phyloP scores from a whole-genome alignment of 202 grass and related monocot genomes.

The Panicum virgatum region DNA sequence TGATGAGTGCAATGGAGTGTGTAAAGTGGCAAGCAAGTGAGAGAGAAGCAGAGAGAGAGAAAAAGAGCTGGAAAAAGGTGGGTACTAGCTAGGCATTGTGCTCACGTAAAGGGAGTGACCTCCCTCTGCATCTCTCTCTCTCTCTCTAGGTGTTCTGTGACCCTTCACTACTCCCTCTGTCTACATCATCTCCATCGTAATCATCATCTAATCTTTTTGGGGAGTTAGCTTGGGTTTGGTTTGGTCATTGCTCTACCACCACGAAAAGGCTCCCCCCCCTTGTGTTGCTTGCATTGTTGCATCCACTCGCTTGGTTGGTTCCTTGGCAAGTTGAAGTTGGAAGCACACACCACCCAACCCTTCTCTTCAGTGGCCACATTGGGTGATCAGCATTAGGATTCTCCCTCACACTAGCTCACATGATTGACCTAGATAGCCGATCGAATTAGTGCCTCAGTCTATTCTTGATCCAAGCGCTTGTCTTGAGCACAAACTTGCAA shows the following conservation, averaged over 20 bases:
- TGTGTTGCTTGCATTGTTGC: conserved; percentile 12
- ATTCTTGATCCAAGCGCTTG: background rate
- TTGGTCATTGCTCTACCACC: conserved; percentile 48
- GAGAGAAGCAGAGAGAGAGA: background rate
- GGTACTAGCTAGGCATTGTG: conserved; percentile 47
- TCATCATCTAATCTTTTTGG: conserved; percentile 24
- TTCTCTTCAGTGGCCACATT: conserved; percentile 16
- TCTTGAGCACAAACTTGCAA: background rate
- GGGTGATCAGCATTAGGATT: conserved; percentile 9
- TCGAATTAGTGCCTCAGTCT: background rate
- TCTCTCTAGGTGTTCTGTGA: conserved; percentile 14
- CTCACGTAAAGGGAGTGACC: conserved; percentile 62
- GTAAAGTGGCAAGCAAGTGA: conserved; percentile 42
- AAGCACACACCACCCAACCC: conserved; percentile 31
- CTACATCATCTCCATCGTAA: conserved; percentile 32
- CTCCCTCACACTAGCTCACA: background rate
- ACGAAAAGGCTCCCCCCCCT: conserved; percentile 35
- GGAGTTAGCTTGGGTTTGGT: conserved; percentile 41
- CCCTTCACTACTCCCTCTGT: background rate
- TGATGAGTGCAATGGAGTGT: conserved; percentile 51
- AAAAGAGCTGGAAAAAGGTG: conserved; percentile 46
- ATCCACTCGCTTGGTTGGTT: conserved; percentile 8
- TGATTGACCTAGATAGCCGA: background rate
- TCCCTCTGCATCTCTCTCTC: background rate
- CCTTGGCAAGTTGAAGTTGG: conserved; percentile 9